Conservation (phyloP, 2,329 filamentous ascomycete species). For the Exophiala aquamarina region DNA sequence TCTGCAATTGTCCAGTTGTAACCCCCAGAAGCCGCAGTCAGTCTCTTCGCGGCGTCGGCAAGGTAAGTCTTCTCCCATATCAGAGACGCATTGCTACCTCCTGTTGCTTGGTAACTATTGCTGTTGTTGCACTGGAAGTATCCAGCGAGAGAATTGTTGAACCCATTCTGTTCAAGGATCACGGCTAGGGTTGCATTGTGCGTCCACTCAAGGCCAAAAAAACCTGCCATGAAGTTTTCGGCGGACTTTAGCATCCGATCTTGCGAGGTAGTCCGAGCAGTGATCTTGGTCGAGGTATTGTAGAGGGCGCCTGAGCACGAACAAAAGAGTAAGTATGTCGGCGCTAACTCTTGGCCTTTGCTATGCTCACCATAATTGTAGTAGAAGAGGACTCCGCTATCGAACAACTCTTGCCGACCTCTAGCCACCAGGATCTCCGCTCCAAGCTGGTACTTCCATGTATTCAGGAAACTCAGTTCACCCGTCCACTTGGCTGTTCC, state of each 20-base stretch:
- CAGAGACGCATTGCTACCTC: constrained; percentile 54
- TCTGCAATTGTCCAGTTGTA: constrained; percentile 66
- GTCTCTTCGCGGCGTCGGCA: constrained; percentile 60
- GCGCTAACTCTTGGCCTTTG: no score
- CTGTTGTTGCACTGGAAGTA: constrained; percentile 67
- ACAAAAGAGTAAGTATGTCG: no score
- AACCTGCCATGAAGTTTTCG: constrained; percentile 76
- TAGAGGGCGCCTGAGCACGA: constrained; percentile 50
- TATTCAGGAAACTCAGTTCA: constrained; percentile 63
- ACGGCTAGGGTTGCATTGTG: constrained; percentile 71
- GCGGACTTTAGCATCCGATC: constrained; percentile 75
- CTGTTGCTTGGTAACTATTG: constrained; percentile 45
- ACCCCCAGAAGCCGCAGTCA: constrained; percentile 55
- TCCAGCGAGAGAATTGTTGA: constrained; percentile 70
- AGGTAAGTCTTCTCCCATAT: constrained; percentile 68
- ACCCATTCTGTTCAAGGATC: constrained; percentile 63
- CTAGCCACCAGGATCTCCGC: constrained; percentile 70
- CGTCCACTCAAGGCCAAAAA: constrained; percentile 74
- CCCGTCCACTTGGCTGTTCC: constrained; percentile 59
- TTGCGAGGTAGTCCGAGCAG: constrained; percentile 72
- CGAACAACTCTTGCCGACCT: constrained; percentile 71
- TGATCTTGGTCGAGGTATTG: constrained; percentile 69
- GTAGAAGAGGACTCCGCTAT: constrained; percentile 68
- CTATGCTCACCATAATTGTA: constrained; percentile 71
- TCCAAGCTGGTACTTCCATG: constrained; percentile 69